These are phyloP conservation scores for Sonneratia alba DNA, from an alignment of 345 rosid genomes.

Conservation along the genomic window DNA sequence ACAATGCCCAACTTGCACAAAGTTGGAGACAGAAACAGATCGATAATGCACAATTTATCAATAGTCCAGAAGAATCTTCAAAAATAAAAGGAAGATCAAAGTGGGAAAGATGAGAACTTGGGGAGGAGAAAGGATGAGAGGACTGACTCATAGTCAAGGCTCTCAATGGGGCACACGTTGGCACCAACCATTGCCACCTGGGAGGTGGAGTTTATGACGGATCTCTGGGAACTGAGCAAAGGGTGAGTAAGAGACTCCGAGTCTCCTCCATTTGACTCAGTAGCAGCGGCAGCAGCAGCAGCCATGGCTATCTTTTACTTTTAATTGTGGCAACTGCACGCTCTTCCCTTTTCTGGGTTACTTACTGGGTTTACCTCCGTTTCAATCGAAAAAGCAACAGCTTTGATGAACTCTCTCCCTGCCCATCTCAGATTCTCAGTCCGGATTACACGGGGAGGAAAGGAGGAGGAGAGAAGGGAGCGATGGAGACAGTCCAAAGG, in stretches of 20 bases:
- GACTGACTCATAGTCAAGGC: conserved; percentile 84
- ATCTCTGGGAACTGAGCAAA: conserved; percentile 37
- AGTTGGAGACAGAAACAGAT: background rate
- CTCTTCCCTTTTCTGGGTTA: conserved; percentile 1
- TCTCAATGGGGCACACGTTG: conserved; percentile 70
- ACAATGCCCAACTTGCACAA: background rate
- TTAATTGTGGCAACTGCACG: background rate
- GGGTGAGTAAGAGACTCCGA: conserved; percentile 41
- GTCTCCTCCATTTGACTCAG: conserved; percentile 15
- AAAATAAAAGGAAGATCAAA: background rate
- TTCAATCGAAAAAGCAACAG: background rate
- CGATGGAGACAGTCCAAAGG: no score
- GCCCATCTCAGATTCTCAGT: no score
- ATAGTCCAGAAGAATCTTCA: background rate
- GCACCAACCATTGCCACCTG: conserved; percentile 93
- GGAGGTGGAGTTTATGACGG: conserved; percentile 58
- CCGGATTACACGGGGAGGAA: no score
- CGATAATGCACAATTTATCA: background rate
- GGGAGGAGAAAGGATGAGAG: background rate
- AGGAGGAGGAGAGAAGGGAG: no score
- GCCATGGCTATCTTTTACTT: conserved; percentile 3
- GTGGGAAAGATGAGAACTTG: background rate
- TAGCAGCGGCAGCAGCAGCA: background rate
- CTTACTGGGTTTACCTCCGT: background rate
- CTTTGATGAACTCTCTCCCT: background rate